Percentiles rank a stretch among this genome's conserved stretches.
Evolutionary conservation across 2,329 filamentous ascomycete species (phyloP).

Genomic region (Venturiaceae sp.): DNA sequence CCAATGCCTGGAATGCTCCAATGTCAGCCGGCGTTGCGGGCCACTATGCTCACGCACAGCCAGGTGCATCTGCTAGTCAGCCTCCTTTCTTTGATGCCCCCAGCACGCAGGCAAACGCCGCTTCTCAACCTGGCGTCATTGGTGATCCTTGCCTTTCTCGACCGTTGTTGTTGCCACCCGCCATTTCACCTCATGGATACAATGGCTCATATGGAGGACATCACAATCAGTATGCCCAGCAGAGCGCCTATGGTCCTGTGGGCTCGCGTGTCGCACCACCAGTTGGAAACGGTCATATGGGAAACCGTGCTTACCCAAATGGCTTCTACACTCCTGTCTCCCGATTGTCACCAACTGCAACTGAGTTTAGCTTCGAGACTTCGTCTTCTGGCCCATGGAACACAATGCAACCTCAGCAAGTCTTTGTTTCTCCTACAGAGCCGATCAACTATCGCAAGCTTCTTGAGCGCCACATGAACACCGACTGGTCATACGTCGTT

Average conservation of each 20-base stretch:
- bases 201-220: neutral
- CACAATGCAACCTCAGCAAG: conserved; percentile 1
- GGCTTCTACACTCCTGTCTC: neutral
- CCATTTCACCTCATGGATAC: neutral
- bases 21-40: neutral
- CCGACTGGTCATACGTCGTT: conserved; percentile 99
- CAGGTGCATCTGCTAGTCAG: neutral
- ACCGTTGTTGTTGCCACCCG: neutral
- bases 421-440: conserved; percentile 52
- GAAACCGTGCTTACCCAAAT: neutral
- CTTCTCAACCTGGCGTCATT: neutral
- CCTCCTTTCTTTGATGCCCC: neutral
- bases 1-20: neutral
- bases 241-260: neutral
- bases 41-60: neutral
- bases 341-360: conserved; percentile 6
- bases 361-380: conserved; percentile 1
- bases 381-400: conserved; percentile 4
- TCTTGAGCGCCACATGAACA: conserved; percentile 89
- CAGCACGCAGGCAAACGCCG: neutral
- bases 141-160: neutral
- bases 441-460: conserved; percentile 94
- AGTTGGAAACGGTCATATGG: neutral
- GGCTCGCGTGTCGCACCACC: neutral
- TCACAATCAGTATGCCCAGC: neutral